Evolutionary conservation across 2,329 filamentous ascomycete species (phyloP), one percentile per base, ranked within the genome.

Genomic region (Cordyceps tenuipes): DNA sequence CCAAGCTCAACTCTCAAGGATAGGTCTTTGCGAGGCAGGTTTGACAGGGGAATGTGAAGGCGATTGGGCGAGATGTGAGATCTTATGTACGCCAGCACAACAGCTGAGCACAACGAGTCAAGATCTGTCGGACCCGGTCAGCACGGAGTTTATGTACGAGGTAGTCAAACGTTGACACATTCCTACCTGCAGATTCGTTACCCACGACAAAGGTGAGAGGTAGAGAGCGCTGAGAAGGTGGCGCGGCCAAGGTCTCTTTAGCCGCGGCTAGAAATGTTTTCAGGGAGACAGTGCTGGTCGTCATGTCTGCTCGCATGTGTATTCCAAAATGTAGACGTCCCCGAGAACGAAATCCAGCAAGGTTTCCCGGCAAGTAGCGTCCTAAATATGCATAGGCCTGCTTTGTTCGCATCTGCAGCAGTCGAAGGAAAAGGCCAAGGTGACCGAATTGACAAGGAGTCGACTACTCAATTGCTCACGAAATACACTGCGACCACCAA

Each of bases 71-170:
- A 74, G 5, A 79, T 70, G 68, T 85, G 80, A 39, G 84, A 87
- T 64, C 84, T 83, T 43, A 93, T 76, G 72, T 92, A 94, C 60
- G 90, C 88, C 62, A 88, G 84, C 29, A 92, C 73, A 19, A 94
- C 74, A 29, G 89, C 83, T 31, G 84, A 87, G 71, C 87, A 89
- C 65, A 94, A 81, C 1, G 89, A 92, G 74, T 94, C 90, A 59
- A 94, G 85, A 66, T 94, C 90, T 89, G 61, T 2, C 19, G 7
- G 10, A 9, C 5, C 5, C 10, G 1, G 26, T 57, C 7, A 57
- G 54, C 29, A 29, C 41, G 48, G 10, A 21, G 9, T 21, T 39
- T 31, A 49, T 15, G 8, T 21, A 21, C 15, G 17, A 13, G 5
- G 31, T 13, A 21, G 19, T 5, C 34, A 15, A 43, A 19, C 17